These are phyloP conservation scores for Alternaria sp. DNA, from an alignment of 2,329 filamentous ascomycete species.

Conservation along the genomic window DNA sequence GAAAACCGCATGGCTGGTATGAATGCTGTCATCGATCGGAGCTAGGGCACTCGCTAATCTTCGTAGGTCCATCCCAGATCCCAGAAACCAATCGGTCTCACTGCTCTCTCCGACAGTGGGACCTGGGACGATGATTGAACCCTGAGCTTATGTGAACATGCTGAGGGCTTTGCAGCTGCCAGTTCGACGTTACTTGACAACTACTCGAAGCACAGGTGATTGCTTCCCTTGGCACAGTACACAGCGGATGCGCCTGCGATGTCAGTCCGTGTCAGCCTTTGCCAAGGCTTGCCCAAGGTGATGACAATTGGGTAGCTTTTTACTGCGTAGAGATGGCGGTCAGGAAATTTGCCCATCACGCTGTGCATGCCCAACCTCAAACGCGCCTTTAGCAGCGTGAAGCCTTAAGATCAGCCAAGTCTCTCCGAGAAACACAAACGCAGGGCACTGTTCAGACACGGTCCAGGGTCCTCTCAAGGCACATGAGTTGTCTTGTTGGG, in stretches of 20 bases:
- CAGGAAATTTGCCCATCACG: not conserved
- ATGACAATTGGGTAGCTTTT: not conserved
- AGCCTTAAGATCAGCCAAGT: not conserved
- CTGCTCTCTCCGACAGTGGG: not conserved
- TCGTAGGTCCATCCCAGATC: not conserved
- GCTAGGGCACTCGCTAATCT: slow-evolving; percentile 13
- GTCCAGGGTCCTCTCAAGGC: not conserved
- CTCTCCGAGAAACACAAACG: not conserved
- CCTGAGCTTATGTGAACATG: not conserved
- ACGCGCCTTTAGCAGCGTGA: not conserved
- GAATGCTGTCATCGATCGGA: slow-evolving; percentile 41
- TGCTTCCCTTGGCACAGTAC: not conserved
- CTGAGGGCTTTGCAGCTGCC: not conserved
- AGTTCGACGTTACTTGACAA: not conserved
- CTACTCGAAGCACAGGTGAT: not conserved
- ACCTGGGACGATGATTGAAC: not conserved
- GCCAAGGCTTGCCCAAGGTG: not conserved
- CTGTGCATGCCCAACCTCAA: not conserved
- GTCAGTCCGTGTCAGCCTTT: not conserved
- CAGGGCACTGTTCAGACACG: not conserved
- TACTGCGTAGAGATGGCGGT: not conserved
- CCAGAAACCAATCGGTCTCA: slow-evolving; percentile 9
- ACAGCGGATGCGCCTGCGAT: not conserved
- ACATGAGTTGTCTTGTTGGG: not conserved
- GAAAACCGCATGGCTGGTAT: slow-evolving; percentile 25